These are phyloP conservation scores for Carpinus viminea DNA, from an alignment of 306 rosid genomes.

Conservation along the genomic window DNA sequence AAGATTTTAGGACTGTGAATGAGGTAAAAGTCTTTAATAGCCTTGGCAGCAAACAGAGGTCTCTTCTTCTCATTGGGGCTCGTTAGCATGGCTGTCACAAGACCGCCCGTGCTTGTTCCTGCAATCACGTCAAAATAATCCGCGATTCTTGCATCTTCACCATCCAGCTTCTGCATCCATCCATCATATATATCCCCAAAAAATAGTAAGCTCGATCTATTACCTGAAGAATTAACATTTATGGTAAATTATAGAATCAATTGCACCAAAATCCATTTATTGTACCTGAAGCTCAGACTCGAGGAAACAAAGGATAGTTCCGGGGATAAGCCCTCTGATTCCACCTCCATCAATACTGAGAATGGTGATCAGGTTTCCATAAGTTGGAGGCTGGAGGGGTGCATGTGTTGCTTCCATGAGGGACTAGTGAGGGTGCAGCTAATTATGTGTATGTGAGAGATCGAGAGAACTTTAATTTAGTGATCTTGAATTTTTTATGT, in stretches of 20 bases:
- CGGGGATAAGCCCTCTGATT: constrained; percentile 10
- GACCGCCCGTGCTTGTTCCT: background rate
- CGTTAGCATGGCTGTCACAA: background rate
- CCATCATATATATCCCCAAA: background rate
- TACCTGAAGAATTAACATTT: too few relatives aligned
- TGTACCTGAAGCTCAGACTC: background rate
- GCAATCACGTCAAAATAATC: background rate
- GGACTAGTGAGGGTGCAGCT: too few relatives aligned
- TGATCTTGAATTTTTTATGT: too few relatives aligned
- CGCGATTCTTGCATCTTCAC: constrained; percentile 7
- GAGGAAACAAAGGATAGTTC: constrained; percentile 7
- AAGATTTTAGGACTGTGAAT: constrained; percentile 2
- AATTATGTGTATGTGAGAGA: too few relatives aligned
- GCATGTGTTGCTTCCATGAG: background rate
- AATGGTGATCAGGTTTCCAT: constrained; percentile 2
- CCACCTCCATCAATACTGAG: constrained; percentile 5
- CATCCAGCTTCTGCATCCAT: constrained; percentile 13
- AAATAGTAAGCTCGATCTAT: background rate
- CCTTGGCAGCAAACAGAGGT: constrained; percentile 5
- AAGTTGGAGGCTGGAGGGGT: background rate
- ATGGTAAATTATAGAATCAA: too few relatives aligned
- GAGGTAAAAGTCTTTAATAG: constrained; percentile 9
- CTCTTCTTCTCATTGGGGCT: background rate
- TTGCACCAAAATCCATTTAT: too few relatives aligned
- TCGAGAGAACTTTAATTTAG: too few relatives aligned